Percentiles rank a stretch among this genome's conserved stretches.
Conservation (phyloP, 176 grass and related monocot species). For the Oryza australiensis region DNA sequence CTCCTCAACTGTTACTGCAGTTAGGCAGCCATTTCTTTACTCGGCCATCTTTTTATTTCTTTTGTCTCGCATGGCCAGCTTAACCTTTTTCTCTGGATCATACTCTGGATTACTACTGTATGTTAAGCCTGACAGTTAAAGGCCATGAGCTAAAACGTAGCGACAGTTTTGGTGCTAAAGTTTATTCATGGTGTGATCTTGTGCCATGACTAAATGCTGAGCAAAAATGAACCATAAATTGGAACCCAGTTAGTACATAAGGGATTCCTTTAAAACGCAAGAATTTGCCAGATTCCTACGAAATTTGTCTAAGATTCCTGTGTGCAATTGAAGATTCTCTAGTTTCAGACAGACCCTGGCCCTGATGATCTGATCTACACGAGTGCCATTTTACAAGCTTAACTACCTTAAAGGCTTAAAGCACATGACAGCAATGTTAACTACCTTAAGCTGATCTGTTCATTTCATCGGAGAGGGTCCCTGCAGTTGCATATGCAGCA, state of each 20-base stretch:
- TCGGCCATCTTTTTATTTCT: neutral
- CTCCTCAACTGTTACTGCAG: slow-evolving; percentile 3
- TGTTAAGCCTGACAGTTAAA: neutral
- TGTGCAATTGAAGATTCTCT: neutral
- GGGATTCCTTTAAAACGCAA: too few species aligned
- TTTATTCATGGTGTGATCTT: neutral
- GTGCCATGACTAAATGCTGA: neutral
- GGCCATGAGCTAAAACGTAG: neutral
- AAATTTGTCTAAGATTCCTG: neutral
- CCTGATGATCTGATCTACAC: neutral
- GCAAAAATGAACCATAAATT: neutral
- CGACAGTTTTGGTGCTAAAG: neutral
- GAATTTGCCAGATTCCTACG: neutral
- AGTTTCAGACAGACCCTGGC: neutral
- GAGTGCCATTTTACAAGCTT: neutral
- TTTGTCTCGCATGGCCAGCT: neutral
- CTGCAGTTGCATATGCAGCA: neutral
- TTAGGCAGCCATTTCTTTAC: slow-evolving; percentile 6
- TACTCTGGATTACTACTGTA: neutral
- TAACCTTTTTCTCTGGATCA: neutral
- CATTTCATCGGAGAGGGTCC: neutral
- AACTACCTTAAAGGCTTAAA: neutral
- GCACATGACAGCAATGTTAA: neutral
- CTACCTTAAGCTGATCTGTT: neutral
- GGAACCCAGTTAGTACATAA: neutral